phyloP scores from a whole-genome alignment of 163 green algal genomes.

The Smithsoniella earleae region DNA sequence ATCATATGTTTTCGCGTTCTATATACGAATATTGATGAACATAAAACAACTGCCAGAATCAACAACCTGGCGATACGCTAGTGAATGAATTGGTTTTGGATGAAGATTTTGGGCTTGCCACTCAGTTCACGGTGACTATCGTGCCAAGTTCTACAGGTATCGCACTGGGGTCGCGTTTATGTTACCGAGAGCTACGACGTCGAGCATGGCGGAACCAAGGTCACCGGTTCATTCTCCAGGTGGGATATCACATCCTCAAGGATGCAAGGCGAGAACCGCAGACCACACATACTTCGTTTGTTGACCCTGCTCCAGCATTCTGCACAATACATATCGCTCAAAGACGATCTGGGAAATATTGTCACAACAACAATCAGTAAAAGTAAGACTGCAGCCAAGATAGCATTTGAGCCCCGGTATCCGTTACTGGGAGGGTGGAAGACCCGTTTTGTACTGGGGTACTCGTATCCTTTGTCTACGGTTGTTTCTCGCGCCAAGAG shows the following conservation, averaged over 20 bases:
- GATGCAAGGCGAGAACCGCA: not conserved
- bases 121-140: not conserved
- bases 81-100: not conserved
- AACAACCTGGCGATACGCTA: too few species aligned
- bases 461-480: not conserved
- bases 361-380: not conserved
- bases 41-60: too few species aligned
- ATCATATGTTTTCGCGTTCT: too few species aligned
- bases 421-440: slow-evolving; percentile 17
- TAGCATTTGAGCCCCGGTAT: not conserved
- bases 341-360: slow-evolving; percentile 17
- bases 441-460: not conserved
- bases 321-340: slow-evolving; percentile 11
- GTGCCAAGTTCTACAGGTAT: not conserved
- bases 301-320: not conserved
- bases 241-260: not conserved
- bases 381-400: not conserved
- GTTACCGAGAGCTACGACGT: slow-evolving; percentile 17
- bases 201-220: not conserved
- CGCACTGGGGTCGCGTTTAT: slow-evolving; percentile 21
- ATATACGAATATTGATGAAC: too few species aligned
- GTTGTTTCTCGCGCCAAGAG: not conserved
- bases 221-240: slow-evolving; percentile 12
- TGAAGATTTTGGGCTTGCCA: not conserved
- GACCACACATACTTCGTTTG: not conserved